Evolutionary conservation across 164 flowering plant genomes (phyloP).

Genomic region (Pachysandra terminalis): DNA sequence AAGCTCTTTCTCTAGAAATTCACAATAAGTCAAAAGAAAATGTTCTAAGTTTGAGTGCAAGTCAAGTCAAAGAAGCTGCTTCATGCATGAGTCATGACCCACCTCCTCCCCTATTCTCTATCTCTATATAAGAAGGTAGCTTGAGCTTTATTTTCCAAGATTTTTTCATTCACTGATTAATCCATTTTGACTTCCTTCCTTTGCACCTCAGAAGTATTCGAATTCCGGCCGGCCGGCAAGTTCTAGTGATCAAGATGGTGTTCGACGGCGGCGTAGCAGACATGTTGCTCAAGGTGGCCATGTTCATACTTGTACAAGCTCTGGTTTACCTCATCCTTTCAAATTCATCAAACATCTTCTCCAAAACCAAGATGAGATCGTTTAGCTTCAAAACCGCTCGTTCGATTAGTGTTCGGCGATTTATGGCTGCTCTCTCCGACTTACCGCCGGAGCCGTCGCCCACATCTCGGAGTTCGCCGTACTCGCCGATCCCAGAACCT

Average conservation of each 20-base stretch:
- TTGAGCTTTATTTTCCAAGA: not conserved
- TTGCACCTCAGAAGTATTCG: not conserved
- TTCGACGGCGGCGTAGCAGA: slow-evolving; percentile 14
- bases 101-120: not conserved
- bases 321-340: slow-evolving; percentile 50
- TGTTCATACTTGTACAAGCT: slow-evolving; percentile 50
- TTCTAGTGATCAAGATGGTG: not conserved
- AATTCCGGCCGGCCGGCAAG: not conserved
- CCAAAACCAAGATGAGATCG: slow-evolving; percentile 27
- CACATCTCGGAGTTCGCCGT: not conserved
- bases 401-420: slow-evolving; percentile 33
- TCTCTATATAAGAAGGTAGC: not conserved
- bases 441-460: slow-evolving; percentile 23
- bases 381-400: slow-evolving; percentile 36
- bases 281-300: slow-evolving; percentile 32
- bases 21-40: too few relatives aligned
- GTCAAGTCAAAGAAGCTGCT: not conserved
- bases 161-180: too few relatives aligned
- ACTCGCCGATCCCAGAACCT: not conserved
- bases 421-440: slow-evolving; percentile 44
- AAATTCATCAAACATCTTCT: slow-evolving; percentile 44
- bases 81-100: not conserved
- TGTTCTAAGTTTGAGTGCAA: not conserved
- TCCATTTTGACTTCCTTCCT: not conserved
- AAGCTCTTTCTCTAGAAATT: too few relatives aligned